phyloP scores from a whole-genome alignment of 371 early-diverging fungal species.

The Mortierella sp. region DNA sequence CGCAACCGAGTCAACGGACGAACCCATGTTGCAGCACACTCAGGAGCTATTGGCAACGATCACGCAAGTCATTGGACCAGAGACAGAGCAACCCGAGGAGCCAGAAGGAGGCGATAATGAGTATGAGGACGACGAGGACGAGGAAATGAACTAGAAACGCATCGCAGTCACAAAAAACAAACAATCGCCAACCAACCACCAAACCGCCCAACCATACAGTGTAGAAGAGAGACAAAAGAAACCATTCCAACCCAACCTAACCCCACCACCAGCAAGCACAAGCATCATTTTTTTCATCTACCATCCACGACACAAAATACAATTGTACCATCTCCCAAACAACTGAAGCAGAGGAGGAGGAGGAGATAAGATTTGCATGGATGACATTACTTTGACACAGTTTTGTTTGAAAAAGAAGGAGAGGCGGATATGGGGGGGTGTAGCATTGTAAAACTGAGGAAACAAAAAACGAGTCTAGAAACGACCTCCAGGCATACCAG shows the following conservation, averaged over 20 bases:
- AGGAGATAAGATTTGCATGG: no score
- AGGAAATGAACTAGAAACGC: slow-evolving; percentile 53
- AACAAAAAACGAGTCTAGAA: slow-evolving; percentile 2
- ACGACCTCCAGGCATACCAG: slow-evolving; percentile 25
- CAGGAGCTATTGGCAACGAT: slow-evolving; percentile 72
- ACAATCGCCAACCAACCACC: not conserved
- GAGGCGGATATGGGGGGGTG: not conserved
- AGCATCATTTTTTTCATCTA: no score
- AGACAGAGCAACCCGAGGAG: slow-evolving; percentile 39
- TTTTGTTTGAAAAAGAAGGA: slow-evolving; percentile 10
- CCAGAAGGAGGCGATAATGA: slow-evolving; percentile 52
- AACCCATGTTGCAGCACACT: slow-evolving; percentile 74
- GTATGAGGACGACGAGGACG: slow-evolving; percentile 53
- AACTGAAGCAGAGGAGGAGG: no score
- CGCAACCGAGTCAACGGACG: slow-evolving; percentile 71
- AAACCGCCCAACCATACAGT: not conserved
- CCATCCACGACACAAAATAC: no score
- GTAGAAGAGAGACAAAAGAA: not conserved
- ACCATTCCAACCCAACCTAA: no score
- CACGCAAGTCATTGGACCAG: slow-evolving; percentile 62
- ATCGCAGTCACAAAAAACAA: not conserved
- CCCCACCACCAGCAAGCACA: no score
- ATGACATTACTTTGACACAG: slow-evolving; percentile 5
- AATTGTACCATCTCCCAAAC: no score
- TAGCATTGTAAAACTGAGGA: not conserved